Percentiles rank a stretch among this genome's conserved stretches.
Conservation (phyloP, 2,329 filamentous ascomycete genomes). For the Cladosporium sphaerospermum region DNA sequence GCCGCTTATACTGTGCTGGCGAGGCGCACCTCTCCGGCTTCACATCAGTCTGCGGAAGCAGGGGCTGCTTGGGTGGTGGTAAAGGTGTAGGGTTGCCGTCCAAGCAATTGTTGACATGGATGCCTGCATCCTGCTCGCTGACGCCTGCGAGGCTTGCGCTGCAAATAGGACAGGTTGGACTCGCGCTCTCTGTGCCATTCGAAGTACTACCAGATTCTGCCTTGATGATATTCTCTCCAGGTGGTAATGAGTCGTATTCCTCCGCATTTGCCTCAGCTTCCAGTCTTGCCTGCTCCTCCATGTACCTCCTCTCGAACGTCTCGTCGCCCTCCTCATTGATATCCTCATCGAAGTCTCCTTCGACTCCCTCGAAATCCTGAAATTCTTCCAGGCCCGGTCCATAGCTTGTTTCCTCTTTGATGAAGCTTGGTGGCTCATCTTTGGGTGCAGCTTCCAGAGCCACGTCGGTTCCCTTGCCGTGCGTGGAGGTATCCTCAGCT, state of each 20-base stretch:
- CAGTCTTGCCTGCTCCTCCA: conserved; percentile 61
- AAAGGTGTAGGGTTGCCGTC: conserved; percentile 69
- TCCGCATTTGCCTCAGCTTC: conserved; percentile 49
- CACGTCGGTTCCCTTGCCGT: neutral
- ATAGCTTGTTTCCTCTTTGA: conserved; percentile 48
- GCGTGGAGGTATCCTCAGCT: neutral
- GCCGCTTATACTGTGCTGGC: conserved; percentile 57
- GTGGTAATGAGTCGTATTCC: conserved; percentile 22
- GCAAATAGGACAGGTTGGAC: conserved; percentile 69
- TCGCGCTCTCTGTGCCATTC: conserved; percentile 17
- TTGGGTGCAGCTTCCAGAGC: neutral
- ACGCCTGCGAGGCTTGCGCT: conserved; percentile 54
- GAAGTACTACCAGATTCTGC: conserved; percentile 7
- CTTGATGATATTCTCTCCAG: conserved; percentile 16
- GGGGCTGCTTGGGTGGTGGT: conserved; percentile 25
- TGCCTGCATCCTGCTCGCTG: conserved; percentile 58
- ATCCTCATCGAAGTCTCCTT: conserved; percentile 53
- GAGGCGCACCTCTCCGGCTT: conserved; percentile 21
- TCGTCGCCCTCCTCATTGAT: conserved; percentile 50
- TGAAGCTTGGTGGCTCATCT: conserved; percentile 18
- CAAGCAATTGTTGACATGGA: conserved; percentile 89
- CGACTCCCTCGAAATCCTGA: conserved; percentile 46
- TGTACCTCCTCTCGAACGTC: conserved; percentile 53
- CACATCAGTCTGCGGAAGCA: conserved; percentile 1
- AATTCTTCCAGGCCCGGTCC: conserved; percentile 43